These are phyloP conservation scores for Aspergillus pseudoterreus DNA, from an alignment of 2,329 filamentous ascomycete genomes.

Conservation along the genomic window DNA sequence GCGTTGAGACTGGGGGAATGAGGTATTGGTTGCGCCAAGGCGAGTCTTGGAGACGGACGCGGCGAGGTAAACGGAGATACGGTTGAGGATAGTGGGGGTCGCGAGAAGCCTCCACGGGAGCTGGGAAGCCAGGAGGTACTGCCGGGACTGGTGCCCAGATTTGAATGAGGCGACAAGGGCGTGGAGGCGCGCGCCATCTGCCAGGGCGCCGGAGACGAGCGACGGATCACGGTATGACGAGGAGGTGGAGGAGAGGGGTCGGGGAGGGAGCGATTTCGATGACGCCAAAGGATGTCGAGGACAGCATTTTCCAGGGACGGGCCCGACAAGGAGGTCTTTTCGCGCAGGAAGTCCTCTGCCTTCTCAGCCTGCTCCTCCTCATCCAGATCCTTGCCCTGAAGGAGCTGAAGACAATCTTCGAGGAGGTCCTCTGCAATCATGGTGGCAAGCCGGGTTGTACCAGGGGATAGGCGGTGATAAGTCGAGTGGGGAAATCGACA, in stretches of 20 bases:
- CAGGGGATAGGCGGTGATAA: slow-evolving; percentile 4
- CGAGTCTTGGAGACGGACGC: slow-evolving; percentile 84
- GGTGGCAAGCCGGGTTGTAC: slow-evolving; percentile 28
- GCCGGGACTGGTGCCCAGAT: slow-evolving; percentile 72
- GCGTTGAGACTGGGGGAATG: slow-evolving; percentile 92
- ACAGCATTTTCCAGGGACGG: slow-evolving; percentile 82
- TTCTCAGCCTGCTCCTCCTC: slow-evolving; percentile 95
- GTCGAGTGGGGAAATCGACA: slow-evolving; percentile 3
- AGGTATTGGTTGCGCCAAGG: slow-evolving; percentile 87
- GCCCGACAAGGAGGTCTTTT: slow-evolving; percentile 71
- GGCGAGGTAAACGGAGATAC: slow-evolving; percentile 93
- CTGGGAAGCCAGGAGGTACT: slow-evolving; percentile 73
- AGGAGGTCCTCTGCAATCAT: slow-evolving; percentile 95
- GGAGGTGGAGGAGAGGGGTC: slow-evolving; percentile 79
- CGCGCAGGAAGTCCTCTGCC: slow-evolving; percentile 79
- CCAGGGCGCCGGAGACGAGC: slow-evolving; percentile 91
- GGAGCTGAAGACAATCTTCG: slow-evolving; percentile 82
- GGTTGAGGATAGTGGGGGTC: slow-evolving; percentile 70
- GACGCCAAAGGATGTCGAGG: slow-evolving; percentile 78
- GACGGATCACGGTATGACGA: slow-evolving; percentile 83
- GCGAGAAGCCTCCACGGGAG: slow-evolving; percentile 70
- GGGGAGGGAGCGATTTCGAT: slow-evolving; percentile 38
- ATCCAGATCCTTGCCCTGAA: slow-evolving; percentile 76
- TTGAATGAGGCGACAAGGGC: slow-evolving; percentile 76
- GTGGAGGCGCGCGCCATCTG: slow-evolving; percentile 71